Evolutionary conservation across 2,329 filamentous ascomycete species (phyloP), one percentile per base, ranked within the genome.

Genomic region (Monosporascus sp.): DNA sequence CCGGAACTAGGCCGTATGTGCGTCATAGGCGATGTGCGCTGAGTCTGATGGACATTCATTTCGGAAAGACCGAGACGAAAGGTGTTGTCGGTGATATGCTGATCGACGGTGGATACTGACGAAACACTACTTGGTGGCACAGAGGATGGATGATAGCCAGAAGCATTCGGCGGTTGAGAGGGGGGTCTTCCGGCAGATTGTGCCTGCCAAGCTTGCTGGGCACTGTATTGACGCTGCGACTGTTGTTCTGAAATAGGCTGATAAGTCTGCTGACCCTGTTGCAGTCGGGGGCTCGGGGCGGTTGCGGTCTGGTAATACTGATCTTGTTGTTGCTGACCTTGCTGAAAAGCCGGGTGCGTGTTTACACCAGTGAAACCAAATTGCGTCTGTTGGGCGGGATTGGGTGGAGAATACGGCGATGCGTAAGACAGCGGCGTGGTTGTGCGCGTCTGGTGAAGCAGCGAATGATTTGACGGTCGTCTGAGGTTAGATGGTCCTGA

Each of bases 191-290:
- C 37, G 18, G 46, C 17, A 2, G 49, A 38, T 31, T 49, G 44
- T 18, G 27, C 1, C 14, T 48, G 49, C 38, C 48, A 35, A n/a
- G 22, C 37, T 9, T 50, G 45, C 15, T 45, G 46, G 6, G 7
- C 9, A 27, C 20, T 25, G n/a, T 11, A 17, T 14, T 25, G 37
- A n/a, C 47, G 39, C 3, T 27, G 24, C 15, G 48, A 41, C 25
- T 52, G 48, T 27, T 49, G 24, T 49, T 56, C 56, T 37, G 58
- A 55, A 45, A 38, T 35, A 11, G 25, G 53, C 11, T 52, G 53
- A n/a, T 43, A 22, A 15, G 53, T 54, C 22, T 57, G 56, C n/a
- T 53, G 55, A 35, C 55, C 56, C 4, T 55, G 51, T 22, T 55
- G 52, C 25, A 46, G 25, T n/a, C 37, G n/a, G 47, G 52, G 22